Evolutionary conservation across 768 basidiomycete genomes (phyloP), one percentile per base, ranked within the genome.

Genomic region (Termitomyces sp.): DNA sequence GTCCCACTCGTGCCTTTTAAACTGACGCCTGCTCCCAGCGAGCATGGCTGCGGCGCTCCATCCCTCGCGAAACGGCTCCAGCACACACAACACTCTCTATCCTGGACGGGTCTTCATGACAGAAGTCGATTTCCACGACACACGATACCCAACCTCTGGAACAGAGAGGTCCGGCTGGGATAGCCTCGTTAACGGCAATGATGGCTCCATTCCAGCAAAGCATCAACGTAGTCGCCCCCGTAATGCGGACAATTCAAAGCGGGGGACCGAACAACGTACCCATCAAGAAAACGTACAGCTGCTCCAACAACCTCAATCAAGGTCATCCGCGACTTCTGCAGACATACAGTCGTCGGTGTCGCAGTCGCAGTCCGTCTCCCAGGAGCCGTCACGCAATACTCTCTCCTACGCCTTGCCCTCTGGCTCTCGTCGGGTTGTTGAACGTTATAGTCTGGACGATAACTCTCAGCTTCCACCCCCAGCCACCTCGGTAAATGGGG

Each of bases 121-220:
- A 56, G 86, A 86, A 57, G 75, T 83, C 60, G 83, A 85, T 70
- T 79, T 83, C 68, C 76, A 78, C 64, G 87, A 87, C 74, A 81
- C 79, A 66, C 77, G 86, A 66, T 86, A 87, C 59, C 74, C 75
- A 20, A 57, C 60, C 43, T 64, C 67, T 5, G 59, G 68, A 53
- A 53, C 66, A 29, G 71, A 70, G 57, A 64, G 63, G 32, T 63
- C 64, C 27, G 53, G 61, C 51, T 71, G 73, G 68, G 68, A 68
- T 46, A 52, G 32, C 36, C 44, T 59, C 29, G 62, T 63, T 27
- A 64, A 56, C n/a, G 59, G 57, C 26, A 60, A 59, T 46, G 61
- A 64, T 20, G 56, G 52, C 32, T 29, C 42, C 18, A 55, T 54
- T 20, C 60, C 62, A 8, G 59, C 53, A 24, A 65, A 58, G 49